Percentiles rank a stretch among this genome's conserved stretches.
These are phyloP conservation scores for Thalassiosira oceanica DNA, from an alignment of 352 stramenopile genomes.

Conservation along the genomic window DNA sequence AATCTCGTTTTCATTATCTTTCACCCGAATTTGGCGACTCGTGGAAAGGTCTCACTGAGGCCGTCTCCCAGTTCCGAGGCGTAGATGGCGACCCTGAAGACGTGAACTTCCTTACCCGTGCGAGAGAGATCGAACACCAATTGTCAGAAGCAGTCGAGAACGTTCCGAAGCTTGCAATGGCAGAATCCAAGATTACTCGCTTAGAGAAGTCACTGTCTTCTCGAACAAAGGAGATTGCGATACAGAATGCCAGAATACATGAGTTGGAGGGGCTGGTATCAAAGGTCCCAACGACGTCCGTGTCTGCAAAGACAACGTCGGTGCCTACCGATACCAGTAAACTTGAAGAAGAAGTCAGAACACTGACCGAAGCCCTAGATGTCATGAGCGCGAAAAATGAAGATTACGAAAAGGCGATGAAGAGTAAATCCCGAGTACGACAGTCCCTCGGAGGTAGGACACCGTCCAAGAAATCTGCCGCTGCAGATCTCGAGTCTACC, in stretches of 20 bases:
- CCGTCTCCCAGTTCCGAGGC: constrained; percentile 49
- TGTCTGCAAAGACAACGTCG: constrained; percentile 27
- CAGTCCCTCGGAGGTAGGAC: constrained; percentile 14
- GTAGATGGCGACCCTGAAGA: constrained; percentile 70
- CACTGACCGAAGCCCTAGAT: constrained; percentile 73
- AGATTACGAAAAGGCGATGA: constrained; percentile 80
- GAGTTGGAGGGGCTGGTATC: constrained; percentile 63
- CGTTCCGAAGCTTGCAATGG: constrained; percentile 58
- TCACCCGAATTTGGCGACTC: constrained; percentile 70
- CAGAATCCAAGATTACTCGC: constrained; percentile 57
- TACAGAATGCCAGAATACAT: constrained; percentile 64
- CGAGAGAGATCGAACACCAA: constrained; percentile 55
- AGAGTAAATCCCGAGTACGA: constrained; percentile 58
- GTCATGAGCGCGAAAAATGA: constrained; percentile 70
- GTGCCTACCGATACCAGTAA: constrained; percentile 52
- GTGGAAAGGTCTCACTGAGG: constrained; percentile 61
- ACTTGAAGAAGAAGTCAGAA: constrained; percentile 64
- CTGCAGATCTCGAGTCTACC: constrained; percentile 39
- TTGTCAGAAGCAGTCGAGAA: constrained; percentile 63
- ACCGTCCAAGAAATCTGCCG: constrained; percentile 20
- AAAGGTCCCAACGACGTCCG: constrained; percentile 31
- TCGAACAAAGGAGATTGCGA: constrained; percentile 69
- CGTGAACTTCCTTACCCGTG: constrained; percentile 68
- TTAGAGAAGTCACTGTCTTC: constrained; percentile 71
- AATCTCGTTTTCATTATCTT: constrained; percentile 60